phyloP scores from a whole-genome alignment of 2,329 filamentous ascomycete genomes.

The Ophiostoma piceae region DNA sequence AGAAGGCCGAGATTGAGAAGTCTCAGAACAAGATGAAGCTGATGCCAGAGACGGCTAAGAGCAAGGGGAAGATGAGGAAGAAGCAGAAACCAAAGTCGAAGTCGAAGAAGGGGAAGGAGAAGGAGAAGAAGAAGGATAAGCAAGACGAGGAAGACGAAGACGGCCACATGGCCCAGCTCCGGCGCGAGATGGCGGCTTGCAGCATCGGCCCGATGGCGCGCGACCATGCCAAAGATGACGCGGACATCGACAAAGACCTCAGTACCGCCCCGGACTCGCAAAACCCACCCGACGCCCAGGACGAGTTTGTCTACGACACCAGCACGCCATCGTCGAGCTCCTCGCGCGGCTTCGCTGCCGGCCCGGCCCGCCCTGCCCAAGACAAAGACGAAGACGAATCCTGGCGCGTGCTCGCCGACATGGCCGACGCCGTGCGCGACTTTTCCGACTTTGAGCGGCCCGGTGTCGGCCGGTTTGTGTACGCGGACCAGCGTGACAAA shows the following conservation, averaged over 20 bases:
- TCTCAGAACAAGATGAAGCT: too few relatives aligned
- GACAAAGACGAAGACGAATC: background rate
- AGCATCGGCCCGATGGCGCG: background rate
- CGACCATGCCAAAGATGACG: background rate
- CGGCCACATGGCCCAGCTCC: background rate
- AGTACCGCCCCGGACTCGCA: background rate
- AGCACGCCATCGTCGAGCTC: background rate
- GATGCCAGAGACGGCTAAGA: too few relatives aligned
- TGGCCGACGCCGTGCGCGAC: background rate
- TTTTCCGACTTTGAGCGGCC: conserved; percentile 12
- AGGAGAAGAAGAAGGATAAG: background rate
- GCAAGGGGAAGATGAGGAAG: too few relatives aligned
- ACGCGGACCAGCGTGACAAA: background rate
- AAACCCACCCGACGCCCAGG: too few relatives aligned
- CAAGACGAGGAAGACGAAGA: background rate
- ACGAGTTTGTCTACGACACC: background rate
- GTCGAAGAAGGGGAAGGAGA: background rate
- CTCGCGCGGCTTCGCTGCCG: background rate
- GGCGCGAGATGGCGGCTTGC: background rate
- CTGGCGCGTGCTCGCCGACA: background rate
- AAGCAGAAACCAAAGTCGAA: background rate
- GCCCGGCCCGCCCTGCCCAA: background rate
- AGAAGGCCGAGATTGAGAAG: background rate
- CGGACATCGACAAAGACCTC: background rate
- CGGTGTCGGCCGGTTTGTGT: conserved; percentile 19